Evolutionary conservation across 257 asterid genomes (phyloP).

Genomic region (Solanum sitiens): DNA sequence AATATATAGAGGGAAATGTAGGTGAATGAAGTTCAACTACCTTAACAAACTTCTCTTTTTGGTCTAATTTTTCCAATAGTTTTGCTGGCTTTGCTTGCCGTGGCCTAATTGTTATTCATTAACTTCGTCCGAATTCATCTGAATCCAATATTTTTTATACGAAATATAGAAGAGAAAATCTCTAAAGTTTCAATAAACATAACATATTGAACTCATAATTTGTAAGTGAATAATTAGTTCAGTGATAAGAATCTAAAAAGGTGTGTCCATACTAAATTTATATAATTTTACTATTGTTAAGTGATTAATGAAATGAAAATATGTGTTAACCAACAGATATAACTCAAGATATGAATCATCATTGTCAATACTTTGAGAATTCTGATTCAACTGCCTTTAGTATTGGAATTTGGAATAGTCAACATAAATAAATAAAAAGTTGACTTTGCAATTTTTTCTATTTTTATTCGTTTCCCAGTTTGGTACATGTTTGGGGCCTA

Average conservation of each 20-base stretch:
- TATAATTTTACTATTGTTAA: neutral
- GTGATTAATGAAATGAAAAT: neutral
- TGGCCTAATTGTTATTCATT: neutral
- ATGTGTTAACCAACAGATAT: neutral
- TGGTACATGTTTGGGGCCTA: accelerated
- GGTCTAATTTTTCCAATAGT: neutral
- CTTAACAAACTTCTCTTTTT: conserved; percentile 27
- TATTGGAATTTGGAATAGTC: neutral
- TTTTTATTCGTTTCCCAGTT: no score
- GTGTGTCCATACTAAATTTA: neutral
- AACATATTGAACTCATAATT: neutral
- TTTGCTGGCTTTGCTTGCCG: neutral
- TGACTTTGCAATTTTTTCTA: neutral
- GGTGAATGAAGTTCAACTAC: conserved; percentile 49
- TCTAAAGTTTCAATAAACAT: neutral
- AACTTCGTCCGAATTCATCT: neutral
- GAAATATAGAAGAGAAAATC: neutral
- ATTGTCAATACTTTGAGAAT: neutral
- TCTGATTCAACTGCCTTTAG: neutral
- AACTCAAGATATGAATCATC: neutral
- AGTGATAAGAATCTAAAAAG: neutral
- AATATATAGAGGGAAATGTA: conserved; percentile 17
- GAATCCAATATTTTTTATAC: accelerated
- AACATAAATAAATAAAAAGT: no score
- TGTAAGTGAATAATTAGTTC: neutral